Conservation (phyloP, 2,329 filamentous ascomycete species). For the Fusarium bactridioides region DNA sequence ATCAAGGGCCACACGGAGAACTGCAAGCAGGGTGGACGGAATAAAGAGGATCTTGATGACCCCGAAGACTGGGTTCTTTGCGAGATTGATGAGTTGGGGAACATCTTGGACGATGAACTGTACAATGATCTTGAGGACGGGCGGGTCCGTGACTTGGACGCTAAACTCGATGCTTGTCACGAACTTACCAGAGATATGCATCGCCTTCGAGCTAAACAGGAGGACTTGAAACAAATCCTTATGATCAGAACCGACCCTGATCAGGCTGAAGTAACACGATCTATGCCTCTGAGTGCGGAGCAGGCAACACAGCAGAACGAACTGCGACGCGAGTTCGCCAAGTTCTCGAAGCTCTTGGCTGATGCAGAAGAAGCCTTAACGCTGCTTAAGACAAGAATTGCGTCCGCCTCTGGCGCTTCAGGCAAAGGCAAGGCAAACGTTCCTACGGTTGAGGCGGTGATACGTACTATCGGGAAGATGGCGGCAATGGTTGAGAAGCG, state of each 20-base stretch:
- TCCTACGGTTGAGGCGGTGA: conserved; percentile 90
- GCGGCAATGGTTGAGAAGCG: conserved; percentile 91
- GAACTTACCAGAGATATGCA: conserved; percentile 74
- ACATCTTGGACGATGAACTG: conserved; percentile 70
- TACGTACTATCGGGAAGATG: conserved; percentile 92
- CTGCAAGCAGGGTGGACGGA: conserved; percentile 62
- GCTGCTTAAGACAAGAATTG: conserved; percentile 80
- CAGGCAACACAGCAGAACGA: conserved; percentile 85
- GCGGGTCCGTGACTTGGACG: conserved; percentile 71
- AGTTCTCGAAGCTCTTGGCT: conserved; percentile 76
- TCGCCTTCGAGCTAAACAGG: conserved; percentile 76
- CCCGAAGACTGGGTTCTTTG: conserved; percentile 76
- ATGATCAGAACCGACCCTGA: conserved; percentile 73
- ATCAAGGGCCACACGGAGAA: conserved; percentile 72
- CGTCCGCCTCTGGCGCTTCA: conserved; percentile 60
- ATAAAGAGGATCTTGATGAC: conserved; percentile 72
- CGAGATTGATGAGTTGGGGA: conserved; percentile 75
- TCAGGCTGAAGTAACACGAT: conserved; percentile 68
- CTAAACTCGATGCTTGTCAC: conserved; percentile 73
- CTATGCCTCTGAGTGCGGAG: conserved; percentile 82
- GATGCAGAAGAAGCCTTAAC: conserved; percentile 83
- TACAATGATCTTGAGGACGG: conserved; percentile 70
- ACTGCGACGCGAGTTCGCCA: conserved; percentile 77
- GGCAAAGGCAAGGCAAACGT: conserved; percentile 59
- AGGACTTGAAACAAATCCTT: conserved; percentile 81